Evolutionary conservation across 352 stramenopile genomes (phyloP).

Genomic region (Phytophthora vignae): DNA sequence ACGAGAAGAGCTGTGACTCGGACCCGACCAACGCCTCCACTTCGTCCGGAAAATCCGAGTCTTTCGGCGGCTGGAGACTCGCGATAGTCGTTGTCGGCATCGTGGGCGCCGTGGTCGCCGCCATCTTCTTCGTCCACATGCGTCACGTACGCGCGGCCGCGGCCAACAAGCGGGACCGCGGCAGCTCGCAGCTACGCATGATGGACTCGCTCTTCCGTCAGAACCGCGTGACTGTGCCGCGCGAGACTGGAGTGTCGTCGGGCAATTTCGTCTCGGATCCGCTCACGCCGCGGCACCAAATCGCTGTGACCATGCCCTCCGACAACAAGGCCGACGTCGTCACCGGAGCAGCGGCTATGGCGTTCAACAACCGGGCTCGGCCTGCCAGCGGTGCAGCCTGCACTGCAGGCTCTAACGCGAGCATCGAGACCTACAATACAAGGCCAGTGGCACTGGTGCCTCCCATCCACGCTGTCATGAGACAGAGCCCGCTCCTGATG

Average conservation of each 20-base stretch:
- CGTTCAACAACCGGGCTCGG: conserved; percentile 28
- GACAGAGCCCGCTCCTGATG: too few relatives aligned
- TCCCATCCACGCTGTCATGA: too few relatives aligned
- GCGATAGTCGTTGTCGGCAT: conserved; percentile 54
- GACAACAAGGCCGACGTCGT: conserved; percentile 31
- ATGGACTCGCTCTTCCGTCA: conserved; percentile 65
- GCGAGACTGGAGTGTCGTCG: conserved; percentile 27
- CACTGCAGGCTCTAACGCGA: conserved; percentile 11
- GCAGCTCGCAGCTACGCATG: conserved; percentile 50
- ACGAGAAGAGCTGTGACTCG: conserved; percentile 4
- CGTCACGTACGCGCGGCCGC: conserved; percentile 37
- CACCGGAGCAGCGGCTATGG: conserved; percentile 20
- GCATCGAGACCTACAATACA: conserved; percentile 22
- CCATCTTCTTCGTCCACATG: conserved; percentile 68
- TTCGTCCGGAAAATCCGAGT: conserved; percentile 21
- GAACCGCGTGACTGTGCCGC: conserved; percentile 50
- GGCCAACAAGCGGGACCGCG: conserved; percentile 36
- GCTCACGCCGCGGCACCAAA: conserved; percentile 48
- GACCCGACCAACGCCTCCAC: conserved; percentile 28
- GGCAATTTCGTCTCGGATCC: conserved; percentile 37
- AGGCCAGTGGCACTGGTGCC: too few relatives aligned
- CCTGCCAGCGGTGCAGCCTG: not conserved
- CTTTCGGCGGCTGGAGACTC: conserved; percentile 48
- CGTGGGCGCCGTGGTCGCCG: conserved; percentile 53
- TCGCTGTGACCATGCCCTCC: conserved; percentile 38